Evolutionary conservation across 306 rosid species (phyloP), one percentile per base, ranked within the genome.

Genomic region (Crataegus laevigata): DNA sequence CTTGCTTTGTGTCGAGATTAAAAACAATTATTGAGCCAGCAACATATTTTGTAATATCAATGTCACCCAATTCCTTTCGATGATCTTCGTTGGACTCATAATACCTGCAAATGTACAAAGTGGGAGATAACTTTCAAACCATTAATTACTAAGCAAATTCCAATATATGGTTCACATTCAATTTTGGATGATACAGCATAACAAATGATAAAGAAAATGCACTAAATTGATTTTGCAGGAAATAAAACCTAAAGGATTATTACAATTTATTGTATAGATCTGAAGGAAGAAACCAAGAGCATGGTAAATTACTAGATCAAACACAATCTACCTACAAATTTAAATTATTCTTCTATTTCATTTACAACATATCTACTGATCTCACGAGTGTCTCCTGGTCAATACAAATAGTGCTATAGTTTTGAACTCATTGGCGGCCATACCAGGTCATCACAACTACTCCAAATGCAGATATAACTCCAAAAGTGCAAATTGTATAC

Each of bases 1-100:
- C 89, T 90, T 92, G 92, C 75, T 92, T 94, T 6, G 99, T 85
- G 77, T 92, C 97, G 74, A 94, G 97, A 85, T 94, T 79, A 77
- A 90, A 92, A 71, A 90, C 99, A 85, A 92, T 97, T 80, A 94
- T 90, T 69, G 91, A 85, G 85, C 96, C 93, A 43, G 99, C 96
- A 60, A 94, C 91, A 79, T 92, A 94, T 85, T 94, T 94, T 75
- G 85, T 90, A 66, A 90, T 90, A 78, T 92, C 96, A 88, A 94
- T 85, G 79, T 85, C 93, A 72, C 99, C 97, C 85, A 94, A 82
- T 75, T 94, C 99, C 85, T 88, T 94, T 87, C 34, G 62, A 88
- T 87, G 96, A 87, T 88, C 96, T 66, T 90, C 89, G 82, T 92
- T 88, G 84, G 54, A 50, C 54, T 86, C 96, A 86, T 94, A 94